A percentile compares a stretch with the other conserved stretches of the same genome.
Conservation (phyloP, 345 rosid species). For the Gossypium rotundifolium region DNA sequence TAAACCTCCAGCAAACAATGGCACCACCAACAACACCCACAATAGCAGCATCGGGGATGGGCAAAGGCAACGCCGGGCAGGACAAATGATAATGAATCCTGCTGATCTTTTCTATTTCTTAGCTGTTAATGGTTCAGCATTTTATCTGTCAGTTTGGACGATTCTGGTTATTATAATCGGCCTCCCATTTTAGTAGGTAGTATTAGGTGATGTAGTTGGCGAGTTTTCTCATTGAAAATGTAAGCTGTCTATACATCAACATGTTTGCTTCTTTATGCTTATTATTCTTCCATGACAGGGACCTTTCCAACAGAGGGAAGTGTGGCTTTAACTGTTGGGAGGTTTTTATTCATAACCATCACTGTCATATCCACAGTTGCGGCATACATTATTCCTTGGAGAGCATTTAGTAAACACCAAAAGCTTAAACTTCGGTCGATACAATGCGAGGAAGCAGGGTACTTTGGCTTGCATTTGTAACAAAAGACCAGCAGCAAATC, state of each 20-base stretch:
- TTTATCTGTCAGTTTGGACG: constrained; percentile 16
- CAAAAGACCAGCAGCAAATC: too few relatives aligned
- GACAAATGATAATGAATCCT: constrained; percentile 14
- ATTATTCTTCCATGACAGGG: not conserved
- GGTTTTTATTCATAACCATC: not conserved
- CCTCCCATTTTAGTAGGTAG: constrained; percentile 14
- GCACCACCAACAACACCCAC: not conserved
- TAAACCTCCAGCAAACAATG: not conserved
- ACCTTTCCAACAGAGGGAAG: constrained; percentile 3
- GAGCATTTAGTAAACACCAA: not conserved
- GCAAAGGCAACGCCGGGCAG: not conserved
- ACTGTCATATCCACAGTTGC: not conserved
- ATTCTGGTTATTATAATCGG: constrained; percentile 17
- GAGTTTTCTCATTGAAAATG: too few relatives aligned
- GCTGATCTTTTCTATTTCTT: not conserved
- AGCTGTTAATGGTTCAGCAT: constrained; percentile 15
- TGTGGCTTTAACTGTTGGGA: not conserved
- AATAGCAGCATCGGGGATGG: not conserved
- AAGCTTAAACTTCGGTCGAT: not conserved
- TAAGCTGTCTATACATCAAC: not conserved
- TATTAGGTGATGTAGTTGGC: too few relatives aligned
- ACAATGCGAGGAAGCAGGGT: constrained; percentile 33
- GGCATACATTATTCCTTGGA: not conserved
- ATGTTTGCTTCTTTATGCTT: not conserved
- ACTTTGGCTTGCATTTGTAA: too few relatives aligned